Evolutionary conservation across 2,329 filamentous ascomycete genomes (phyloP).

Genomic region (Trichoderma simmonsii): DNA sequence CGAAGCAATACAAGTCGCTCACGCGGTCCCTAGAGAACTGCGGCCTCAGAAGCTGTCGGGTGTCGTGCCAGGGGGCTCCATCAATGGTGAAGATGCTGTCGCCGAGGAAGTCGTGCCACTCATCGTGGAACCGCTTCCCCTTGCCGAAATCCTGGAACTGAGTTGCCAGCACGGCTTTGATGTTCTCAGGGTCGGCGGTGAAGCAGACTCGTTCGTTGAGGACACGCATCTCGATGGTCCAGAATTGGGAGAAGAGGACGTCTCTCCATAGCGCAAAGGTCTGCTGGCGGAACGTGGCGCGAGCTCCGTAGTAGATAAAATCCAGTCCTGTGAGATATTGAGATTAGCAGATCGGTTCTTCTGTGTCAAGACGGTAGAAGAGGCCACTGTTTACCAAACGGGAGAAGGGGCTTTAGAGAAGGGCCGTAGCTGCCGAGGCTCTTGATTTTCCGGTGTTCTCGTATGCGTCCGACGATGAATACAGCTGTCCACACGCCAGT

Average conservation of each 20-base stretch:
- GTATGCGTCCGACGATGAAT: conserved; percentile 36
- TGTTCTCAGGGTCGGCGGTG: conserved; percentile 82
- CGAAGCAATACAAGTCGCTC: conserved; percentile 77
- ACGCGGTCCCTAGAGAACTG: conserved; percentile 85
- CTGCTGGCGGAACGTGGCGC: conserved; percentile 48
- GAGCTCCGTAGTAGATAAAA: conserved; percentile 57
- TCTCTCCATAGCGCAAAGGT: conserved; percentile 61
- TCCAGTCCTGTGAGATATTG: conserved; percentile 56
- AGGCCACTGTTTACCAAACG: conserved; percentile 41
- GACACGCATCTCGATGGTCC: conserved; percentile 59
- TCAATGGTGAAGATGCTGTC: conserved; percentile 78
- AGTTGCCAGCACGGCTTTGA: conserved; percentile 81
- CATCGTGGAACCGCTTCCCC: conserved; percentile 67
- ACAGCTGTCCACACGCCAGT: conserved; percentile 38
- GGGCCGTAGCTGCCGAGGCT: conserved; percentile 44
- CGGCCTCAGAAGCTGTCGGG: conserved; percentile 76
- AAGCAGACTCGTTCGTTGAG: conserved; percentile 62
- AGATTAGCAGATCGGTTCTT: neutral
- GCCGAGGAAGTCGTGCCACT: conserved; percentile 74
- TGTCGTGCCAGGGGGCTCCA: conserved; percentile 72
- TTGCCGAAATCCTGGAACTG: conserved; percentile 85
- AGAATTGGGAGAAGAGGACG: conserved; percentile 45
- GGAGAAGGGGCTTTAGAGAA: conserved; percentile 36
- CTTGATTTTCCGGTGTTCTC: conserved; percentile 44
- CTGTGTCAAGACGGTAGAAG: neutral